phyloP scores from a whole-genome alignment of 2,329 filamentous ascomycete species.

The Trichoderma sp. region DNA sequence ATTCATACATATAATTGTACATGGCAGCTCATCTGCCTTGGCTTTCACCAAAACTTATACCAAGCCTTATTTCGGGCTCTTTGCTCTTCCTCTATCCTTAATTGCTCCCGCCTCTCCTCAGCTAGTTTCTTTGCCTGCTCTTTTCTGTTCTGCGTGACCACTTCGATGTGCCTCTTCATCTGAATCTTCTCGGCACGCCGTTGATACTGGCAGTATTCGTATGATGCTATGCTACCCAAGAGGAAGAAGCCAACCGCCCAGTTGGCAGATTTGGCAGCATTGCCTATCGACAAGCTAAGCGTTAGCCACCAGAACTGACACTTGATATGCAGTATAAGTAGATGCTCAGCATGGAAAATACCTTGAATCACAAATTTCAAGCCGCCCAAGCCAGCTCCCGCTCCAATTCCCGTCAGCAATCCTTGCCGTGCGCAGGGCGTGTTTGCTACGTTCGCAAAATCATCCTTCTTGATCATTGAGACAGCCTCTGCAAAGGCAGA shows the following conservation, averaged over 20 bases:
- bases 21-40: not conserved
- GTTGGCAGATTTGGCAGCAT: conserved; percentile 62
- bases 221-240: conserved; percentile 67
- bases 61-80: conserved; percentile 46
- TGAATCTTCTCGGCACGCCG: conserved; percentile 74
- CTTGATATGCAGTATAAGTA: not conserved
- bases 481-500: conserved; percentile 59
- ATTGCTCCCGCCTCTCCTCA: conserved; percentile 42
- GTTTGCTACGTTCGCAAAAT: conserved; percentile 73
- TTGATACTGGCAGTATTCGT: conserved; percentile 81
- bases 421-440: conserved; percentile 83
- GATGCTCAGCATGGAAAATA: conserved; percentile 42
- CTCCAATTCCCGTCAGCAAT: conserved; percentile 78
- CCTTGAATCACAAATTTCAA: conserved; percentile 74
- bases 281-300: conserved; percentile 29
- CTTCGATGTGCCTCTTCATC: conserved; percentile 83
- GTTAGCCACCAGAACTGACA: not conserved
- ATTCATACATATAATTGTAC: conserved; percentile 24
- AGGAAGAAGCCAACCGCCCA: conserved; percentile 83
- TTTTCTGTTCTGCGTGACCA: conserved; percentile 52
- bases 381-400: conserved; percentile 74
- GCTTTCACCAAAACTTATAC: conserved; percentile 58
- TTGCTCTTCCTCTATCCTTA: conserved; percentile 35
- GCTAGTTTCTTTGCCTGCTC: conserved; percentile 48
- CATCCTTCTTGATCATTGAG: conserved; percentile 65